These are phyloP conservation scores for Gyromitra esculenta DNA, from an alignment of 2,329 filamentous ascomycete genomes.

Conservation along the genomic window DNA sequence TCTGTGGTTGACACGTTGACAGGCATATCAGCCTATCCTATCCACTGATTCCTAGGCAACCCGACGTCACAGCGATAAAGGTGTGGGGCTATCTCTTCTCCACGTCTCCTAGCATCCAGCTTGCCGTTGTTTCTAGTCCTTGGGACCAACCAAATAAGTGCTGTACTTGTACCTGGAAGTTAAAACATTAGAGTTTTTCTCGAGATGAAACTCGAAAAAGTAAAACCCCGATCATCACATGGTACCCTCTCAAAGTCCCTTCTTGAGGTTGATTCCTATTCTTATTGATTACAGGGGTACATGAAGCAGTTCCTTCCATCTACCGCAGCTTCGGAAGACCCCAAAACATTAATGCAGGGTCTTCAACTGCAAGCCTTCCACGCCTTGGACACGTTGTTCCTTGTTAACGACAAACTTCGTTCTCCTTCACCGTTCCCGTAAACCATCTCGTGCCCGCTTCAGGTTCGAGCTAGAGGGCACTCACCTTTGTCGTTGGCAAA, in stretches of 20 bases:
- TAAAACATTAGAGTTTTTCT: slow-evolving; percentile 10
- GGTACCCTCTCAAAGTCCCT: slow-evolving; percentile 12
- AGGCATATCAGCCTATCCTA: slow-evolving; percentile 41
- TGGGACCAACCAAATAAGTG: slow-evolving; percentile 30
- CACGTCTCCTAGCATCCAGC: slow-evolving; percentile 41
- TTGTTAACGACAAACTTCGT: slow-evolving; percentile 34
- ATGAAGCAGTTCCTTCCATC: slow-evolving; percentile 44
- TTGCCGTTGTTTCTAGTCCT: slow-evolving; percentile 41
- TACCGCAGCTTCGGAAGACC: slow-evolving; percentile 30
- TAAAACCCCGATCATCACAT: slow-evolving; percentile 9
- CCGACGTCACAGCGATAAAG: slow-evolving; percentile 17
- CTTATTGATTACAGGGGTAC: slow-evolving; percentile 31
- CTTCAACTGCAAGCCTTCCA: slow-evolving; percentile 47
- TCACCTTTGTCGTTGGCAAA: slow-evolving; percentile 46
- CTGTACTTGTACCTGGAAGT: slow-evolving; percentile 9
- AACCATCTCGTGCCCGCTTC: slow-evolving; percentile 35
- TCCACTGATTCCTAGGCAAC: slow-evolving; percentile 32
- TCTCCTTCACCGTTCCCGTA: slow-evolving; percentile 32
- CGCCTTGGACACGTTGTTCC: slow-evolving; percentile 53
- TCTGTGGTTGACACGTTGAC: slow-evolving; percentile 52
- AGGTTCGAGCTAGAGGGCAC: slow-evolving; percentile 29
- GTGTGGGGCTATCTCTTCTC: slow-evolving; percentile 44
- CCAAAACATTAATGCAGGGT: slow-evolving; percentile 52
- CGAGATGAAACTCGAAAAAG: slow-evolving; percentile 35
- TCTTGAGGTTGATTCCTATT: slow-evolving; percentile 43